These are phyloP conservation scores for Apiotrichum porosum DNA, from an alignment of 1,284 basidiomycete species.

Conservation along the genomic window DNA sequence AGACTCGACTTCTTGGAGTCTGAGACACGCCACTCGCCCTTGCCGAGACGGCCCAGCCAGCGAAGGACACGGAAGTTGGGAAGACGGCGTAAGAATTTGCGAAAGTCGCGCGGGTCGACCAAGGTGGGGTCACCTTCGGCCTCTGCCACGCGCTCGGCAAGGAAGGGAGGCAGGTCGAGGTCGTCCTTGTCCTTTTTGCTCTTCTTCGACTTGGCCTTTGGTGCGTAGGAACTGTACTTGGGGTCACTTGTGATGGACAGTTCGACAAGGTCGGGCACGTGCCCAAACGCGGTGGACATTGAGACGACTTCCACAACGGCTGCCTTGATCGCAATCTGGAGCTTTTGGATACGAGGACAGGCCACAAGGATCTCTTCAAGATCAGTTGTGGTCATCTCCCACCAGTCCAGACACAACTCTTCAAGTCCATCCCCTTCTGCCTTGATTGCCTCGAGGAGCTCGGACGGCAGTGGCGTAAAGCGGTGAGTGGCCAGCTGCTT, in stretches of 20 bases:
- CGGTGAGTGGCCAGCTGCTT: constrained; percentile 9
- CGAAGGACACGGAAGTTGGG: constrained; percentile 19
- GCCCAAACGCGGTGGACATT: constrained; percentile 19
- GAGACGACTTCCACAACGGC: constrained; percentile 20
- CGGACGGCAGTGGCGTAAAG: constrained; percentile 8
- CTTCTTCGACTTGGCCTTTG: constrained; percentile 7
- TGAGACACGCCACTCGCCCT: constrained; percentile 28
- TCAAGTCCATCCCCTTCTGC: constrained; percentile 13
- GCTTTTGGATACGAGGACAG: constrained; percentile 10
- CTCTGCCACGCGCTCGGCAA: constrained; percentile 13
- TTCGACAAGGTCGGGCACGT: constrained; percentile 14
- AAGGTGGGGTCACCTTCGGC: constrained; percentile 17
- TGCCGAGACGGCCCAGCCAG: constrained; percentile 29
- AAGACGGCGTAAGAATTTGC: constrained; percentile 27
- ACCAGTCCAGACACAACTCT: constrained; percentile 30
- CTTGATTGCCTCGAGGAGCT: constrained; percentile 15
- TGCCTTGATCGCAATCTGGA: constrained; percentile 17
- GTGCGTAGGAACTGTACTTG: constrained; percentile 2
- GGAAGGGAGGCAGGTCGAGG: constrained; percentile 1
- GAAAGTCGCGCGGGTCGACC: constrained; percentile 27
- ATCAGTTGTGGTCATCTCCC: constrained; percentile 15
- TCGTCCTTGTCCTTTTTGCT: neutral
- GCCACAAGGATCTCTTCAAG: constrained; percentile 18
- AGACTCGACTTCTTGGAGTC: constrained; percentile 17
- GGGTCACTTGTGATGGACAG: constrained; percentile 19